phyloP scores from a whole-genome alignment of 1,139 yeast genomes.

The Magnusiomyces tetraspermus region DNA sequence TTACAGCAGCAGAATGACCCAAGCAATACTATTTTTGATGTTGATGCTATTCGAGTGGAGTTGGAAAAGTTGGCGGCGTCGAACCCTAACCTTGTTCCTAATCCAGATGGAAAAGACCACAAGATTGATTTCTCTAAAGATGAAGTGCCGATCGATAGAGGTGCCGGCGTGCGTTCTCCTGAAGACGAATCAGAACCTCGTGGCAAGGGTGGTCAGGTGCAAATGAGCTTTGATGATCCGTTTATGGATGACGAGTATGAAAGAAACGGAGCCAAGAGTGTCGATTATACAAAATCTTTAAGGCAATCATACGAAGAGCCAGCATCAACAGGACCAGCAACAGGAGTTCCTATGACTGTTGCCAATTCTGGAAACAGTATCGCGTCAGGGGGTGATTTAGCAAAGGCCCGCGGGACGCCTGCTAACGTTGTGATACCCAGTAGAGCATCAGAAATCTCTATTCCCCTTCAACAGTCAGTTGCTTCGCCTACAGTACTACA shows the following conservation, averaged over 20 bases:
- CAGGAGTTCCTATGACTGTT: too few relatives aligned
- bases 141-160: not conserved
- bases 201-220: not conserved
- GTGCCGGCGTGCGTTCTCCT: not conserved
- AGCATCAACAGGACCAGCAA: too few relatives aligned
- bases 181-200: not conserved
- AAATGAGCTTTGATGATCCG: not conserved
- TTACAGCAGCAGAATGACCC: not conserved
- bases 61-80: constrained; percentile 20
- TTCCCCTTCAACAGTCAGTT: too few relatives aligned
- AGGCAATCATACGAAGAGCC: too few relatives aligned
- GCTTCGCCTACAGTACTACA: too few relatives aligned
- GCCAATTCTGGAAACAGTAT: too few relatives aligned
- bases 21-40: constrained; percentile 26
- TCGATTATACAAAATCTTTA: too few relatives aligned
- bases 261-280: not conserved
- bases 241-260: not conserved
- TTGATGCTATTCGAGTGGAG: constrained; percentile 33
- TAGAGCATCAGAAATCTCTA: too few relatives aligned
- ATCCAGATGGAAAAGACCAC: not conserved
- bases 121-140: constrained; percentile 3
- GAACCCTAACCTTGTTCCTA: not conserved
- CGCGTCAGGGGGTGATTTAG: too few relatives aligned
- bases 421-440: too few relatives aligned
- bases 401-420: too few relatives aligned